Conservation (phyloP, 1,139 yeast species). For the Nakaseomyces uthaithaninus region DNA sequence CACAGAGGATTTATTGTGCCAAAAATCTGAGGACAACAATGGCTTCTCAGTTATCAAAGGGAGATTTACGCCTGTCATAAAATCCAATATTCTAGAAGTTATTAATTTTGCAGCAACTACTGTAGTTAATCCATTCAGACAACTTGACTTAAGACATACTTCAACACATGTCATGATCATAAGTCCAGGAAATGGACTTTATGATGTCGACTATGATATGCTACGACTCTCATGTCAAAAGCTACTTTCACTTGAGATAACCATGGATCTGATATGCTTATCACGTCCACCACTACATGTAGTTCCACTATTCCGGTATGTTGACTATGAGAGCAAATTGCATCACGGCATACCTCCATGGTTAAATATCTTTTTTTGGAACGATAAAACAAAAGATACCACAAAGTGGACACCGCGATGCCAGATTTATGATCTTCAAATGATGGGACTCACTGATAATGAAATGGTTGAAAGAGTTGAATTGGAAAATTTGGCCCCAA, state of each 20-base stretch:
- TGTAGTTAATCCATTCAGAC: constrained; percentile 71
- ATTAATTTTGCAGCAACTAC: constrained; percentile 75
- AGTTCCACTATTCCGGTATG: constrained; percentile 77
- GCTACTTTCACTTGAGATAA: constrained; percentile 69
- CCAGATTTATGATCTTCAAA: constrained; percentile 87
- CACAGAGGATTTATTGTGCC: constrained; percentile 59
- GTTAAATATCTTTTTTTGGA: constrained; percentile 90
- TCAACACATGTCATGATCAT: constrained; percentile 76
- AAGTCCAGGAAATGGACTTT: constrained; percentile 89
- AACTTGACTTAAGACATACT: constrained; percentile 81
- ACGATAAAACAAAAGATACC: constrained; percentile 40
- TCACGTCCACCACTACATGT: constrained; percentile 88
- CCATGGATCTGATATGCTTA: constrained; percentile 80
- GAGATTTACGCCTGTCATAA: constrained; percentile 70
- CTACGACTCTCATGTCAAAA: constrained; percentile 68
- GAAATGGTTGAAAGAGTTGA: constrained; percentile 41
- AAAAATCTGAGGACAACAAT: constrained; percentile 34
- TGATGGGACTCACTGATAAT: constrained; percentile 97
- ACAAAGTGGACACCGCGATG: constrained; percentile 83
- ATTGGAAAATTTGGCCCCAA: constrained; percentile 17
- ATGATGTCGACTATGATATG: constrained; percentile 80
- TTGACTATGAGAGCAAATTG: constrained; percentile 45
- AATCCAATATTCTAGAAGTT: constrained; percentile 84
- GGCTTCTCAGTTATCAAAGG: constrained; percentile 40
- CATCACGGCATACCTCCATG: constrained; percentile 85